Evolutionary conservation across 495 filamentous ascomycete species (phyloP), one percentile per base, ranked within the genome.

Genomic region (Penicillium paradoxum): DNA sequence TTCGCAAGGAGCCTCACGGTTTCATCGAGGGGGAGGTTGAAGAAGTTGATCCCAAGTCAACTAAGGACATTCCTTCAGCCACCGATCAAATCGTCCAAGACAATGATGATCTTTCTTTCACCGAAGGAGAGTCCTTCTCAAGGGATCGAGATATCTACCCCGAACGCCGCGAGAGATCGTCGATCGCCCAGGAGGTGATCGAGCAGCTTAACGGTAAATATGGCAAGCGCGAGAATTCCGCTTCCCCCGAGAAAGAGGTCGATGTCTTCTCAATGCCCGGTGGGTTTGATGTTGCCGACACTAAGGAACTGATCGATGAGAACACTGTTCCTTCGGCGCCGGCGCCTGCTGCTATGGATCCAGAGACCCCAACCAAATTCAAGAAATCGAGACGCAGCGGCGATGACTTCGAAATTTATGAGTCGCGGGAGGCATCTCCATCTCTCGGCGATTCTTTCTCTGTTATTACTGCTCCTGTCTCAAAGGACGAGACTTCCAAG

Each of bases 261-360:
- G 64, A 69, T 50, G 59, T 56, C 17, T 63, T 67, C 46, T 64
- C 62, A 18, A 73, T 75, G 72, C 74, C 74, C 15, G 75, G 72
- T 48, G 68, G 63, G 13, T 78, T 77, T 43, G 67, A 71, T 8
- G 52, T 55, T 4, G 65, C 50, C 21, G 62, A 63, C 9, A 10
- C 44, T 9, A 27, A 3, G 22, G 51, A 43, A 3, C 24, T 33
- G 13, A 19, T 33, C 8, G 38, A 51, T 6, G 19, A 14, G 1
- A 51, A 37, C 34, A 34, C 49, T 3, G 29, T 25, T 1, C 6
- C 32, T 29, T 32, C 49, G 8, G 49, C 49, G 4, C 49, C 46
- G 15, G 22, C 19, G 6, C 37, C 38, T 27, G 30, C 8, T 34
- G 21, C 34, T 5, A 37, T 29, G 24, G 34, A 39, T 1, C 46